Base-by-base conservation (phyloP, 139 green algal genomes). In the Coelastrella sp. region DNA sequence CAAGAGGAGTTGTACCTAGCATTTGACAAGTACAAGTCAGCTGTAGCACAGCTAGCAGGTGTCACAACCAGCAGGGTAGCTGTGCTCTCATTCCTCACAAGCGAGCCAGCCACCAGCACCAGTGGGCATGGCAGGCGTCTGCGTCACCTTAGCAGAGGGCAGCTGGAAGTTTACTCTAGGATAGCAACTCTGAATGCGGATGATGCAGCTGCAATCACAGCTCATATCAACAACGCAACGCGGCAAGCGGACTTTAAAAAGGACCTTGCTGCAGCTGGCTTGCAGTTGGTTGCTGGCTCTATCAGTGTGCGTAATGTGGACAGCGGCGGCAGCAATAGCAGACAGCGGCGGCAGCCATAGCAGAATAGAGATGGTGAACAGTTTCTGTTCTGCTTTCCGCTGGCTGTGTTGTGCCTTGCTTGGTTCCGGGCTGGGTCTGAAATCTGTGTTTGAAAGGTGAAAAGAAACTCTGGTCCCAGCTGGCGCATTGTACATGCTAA, bases 11-110 rank as follows among this genome's bases (percentile, higher is more conserved):
- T 91, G 68, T 86, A 87, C 20, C 58, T 47, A 5, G 19, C 32
- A 17, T 32, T 91, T 16, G 88, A 91, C 80, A 74, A 75, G 32
- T 91, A 89, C 88, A 88, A 84, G 57, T 20, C 71, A 79, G 88
- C 88, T 32, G 88, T 88, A 8, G 88, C 88, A 32, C 80, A 88
- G 80, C 80, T 91, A 4, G 88, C 88, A 20, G 88, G 88, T 20
- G 88, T 91, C 3, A 83, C 71, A 4, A 78, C 59, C 68, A 76
- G 61, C n/a, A 57, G 88, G 22, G 88, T 91, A 17, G 80, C 88
- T 19, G 88, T 91, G 68, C 80, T 91, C 13, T 91, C 88, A 16
- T 91, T 85, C 88, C 7, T 78, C 17, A 22, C 73, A 57, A 61
- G 86, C 59, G 57, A 65, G 6, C 88, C 88, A 61, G 88, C 88